Conservation (phyloP, 257 asterid genomes). For the Penstemon newberryi region DNA sequence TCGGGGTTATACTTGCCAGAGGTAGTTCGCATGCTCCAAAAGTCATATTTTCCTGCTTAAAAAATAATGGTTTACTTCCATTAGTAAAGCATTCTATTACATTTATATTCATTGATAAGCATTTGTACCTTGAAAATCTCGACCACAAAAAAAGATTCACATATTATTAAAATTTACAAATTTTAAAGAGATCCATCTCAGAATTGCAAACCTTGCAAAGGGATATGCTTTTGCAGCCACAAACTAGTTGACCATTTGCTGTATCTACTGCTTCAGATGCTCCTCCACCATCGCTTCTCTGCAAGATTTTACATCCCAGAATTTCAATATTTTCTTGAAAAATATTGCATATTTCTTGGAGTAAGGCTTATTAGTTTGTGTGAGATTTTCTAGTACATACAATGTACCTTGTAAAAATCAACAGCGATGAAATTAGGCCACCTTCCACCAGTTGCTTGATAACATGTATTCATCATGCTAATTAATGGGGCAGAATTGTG, state of each 20-base stretch:
- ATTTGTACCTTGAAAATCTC: too few relatives aligned
- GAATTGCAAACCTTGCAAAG: conserved; percentile 63
- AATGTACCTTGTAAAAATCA: conserved; percentile 77
- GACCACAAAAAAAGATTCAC: too few relatives aligned
- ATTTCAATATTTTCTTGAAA: neutral
- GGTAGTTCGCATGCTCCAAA: conserved; percentile 70
- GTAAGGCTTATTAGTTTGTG: neutral
- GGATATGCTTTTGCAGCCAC: conserved; percentile 74
- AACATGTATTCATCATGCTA: conserved; percentile 78
- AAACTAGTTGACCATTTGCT: conserved; percentile 77
- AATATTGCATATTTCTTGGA: neutral
- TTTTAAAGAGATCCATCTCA: neutral
- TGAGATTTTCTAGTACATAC: neutral
- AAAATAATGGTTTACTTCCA: neutral
- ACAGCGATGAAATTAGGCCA: conserved; percentile 96
- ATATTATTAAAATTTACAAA: too few relatives aligned
- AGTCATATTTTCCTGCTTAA: conserved; percentile 58
- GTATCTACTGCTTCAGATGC: conserved; percentile 76
- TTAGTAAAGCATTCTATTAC: too few relatives aligned
- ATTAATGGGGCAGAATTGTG: conserved; percentile 72
- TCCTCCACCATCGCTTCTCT: conserved; percentile 99
- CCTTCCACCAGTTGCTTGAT: conserved; percentile 67
- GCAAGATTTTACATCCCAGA: conserved; percentile 26
- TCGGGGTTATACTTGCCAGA: conserved; percentile 39
- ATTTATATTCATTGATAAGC: too few relatives aligned